Conservation (phyloP, 2,329 filamentous ascomycete genomes). For the Dothiorella sarmentorum region DNA sequence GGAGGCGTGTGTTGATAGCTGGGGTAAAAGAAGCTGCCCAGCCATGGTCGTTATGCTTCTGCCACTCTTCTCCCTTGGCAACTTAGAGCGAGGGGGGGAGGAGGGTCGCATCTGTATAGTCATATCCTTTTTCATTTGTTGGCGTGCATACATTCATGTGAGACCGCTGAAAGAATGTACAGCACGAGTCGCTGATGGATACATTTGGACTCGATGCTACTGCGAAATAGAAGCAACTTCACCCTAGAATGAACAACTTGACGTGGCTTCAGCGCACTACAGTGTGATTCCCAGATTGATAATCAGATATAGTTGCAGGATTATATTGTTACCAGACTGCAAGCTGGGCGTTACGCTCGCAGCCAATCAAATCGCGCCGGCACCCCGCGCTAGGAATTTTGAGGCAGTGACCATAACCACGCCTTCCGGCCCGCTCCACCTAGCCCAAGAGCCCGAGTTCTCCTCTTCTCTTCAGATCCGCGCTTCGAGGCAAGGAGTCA, state of each 20-base stretch:
- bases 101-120: slow-evolving; percentile 16
- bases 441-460: neutral
- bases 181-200: neutral
- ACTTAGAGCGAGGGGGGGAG: neutral
- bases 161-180: slow-evolving; percentile 13
- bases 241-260: neutral
- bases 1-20: slow-evolving; percentile 17
- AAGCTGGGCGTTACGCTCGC: neutral
- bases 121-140: slow-evolving; percentile 18
- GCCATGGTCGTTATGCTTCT: slow-evolving; percentile 10
- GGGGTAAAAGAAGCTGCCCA: slow-evolving; percentile 14
- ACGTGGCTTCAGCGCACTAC: no score
- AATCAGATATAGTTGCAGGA: neutral
- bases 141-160: slow-evolving; percentile 1
- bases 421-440: slow-evolving; percentile 1
- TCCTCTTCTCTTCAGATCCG: neutral
- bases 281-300: no score
- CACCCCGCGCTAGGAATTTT: slow-evolving; percentile 12
- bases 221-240: neutral
- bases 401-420: slow-evolving; percentile 7
- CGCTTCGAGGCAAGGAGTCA: neutral
- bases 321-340: neutral
- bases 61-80: slow-evolving; percentile 17
- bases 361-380: slow-evolving; percentile 2
- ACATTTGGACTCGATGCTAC: neutral